Evolutionary conservation across 192 early-diverging fungal species (phyloP), one percentile per base, ranked within the genome.

Genomic region (Backusella westeae): DNA sequence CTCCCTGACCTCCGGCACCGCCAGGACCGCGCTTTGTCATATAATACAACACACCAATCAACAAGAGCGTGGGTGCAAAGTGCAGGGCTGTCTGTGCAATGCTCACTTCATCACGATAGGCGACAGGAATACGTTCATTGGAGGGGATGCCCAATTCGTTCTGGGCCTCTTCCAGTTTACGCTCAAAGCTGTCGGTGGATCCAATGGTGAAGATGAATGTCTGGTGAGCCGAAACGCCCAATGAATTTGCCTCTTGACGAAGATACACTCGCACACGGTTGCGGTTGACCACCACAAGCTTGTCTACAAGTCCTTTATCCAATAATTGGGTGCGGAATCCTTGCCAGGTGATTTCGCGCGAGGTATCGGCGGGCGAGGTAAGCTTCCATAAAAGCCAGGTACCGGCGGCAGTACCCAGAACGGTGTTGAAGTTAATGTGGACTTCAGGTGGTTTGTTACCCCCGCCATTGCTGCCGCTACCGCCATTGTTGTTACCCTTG

Each of bases 131-230:
- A 34, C 96, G 92, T 78, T 98, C 92, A 36, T 87, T 88, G 21
- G 94, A 83, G 23, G 96, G 96, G 69, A 99, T 97, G 23, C 91
- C 91, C 70, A 99, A 90, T 81, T 98, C 95, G 63, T 87, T 84
- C 76, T 99, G 98, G 34, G 97, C 96, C 26, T 91, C 88, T 17
- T 94, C 93, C 36, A 99, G 81, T 75, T 93, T 95, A 56, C 89
- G 90, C 78, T 99, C 98, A 89, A 99, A 99, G 39, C 91, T 89
- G 44, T 99, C 98, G 6, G 96, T 87, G 23, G 94, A 96, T 29
- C 96, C 98, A 66, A 99, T 99, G 63, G 95, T 92, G 78, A 99
- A 99, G 72, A 88, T 87, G 81, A 90, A 94, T 17, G 83, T 85
- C 21, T 69, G 66, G 6, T 68, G 66, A 23, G 68, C 49, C 1